Base-by-base conservation (phyloP, 768 basidiomycete genomes). In the Lentinula sp. region DNA sequence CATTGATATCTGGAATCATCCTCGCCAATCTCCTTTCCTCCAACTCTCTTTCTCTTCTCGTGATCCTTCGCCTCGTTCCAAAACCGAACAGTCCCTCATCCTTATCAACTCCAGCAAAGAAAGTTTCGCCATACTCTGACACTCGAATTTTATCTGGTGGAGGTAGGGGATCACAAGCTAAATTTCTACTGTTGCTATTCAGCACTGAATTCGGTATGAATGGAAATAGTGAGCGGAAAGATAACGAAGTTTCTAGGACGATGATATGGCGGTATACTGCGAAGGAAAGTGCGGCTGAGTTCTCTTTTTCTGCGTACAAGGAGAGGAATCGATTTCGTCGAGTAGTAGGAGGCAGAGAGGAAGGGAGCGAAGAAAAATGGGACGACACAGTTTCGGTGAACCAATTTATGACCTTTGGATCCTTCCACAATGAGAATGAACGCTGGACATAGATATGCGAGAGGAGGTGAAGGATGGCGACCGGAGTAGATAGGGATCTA, bases 371-470 rank as follows among this genome's bases (percentile, higher is more conserved):
- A 5, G 79, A 64, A 63, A 85, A 79, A 8, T 79, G 73, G 0
- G 73, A 63, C 2, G 73, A 70, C 49, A 88, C 75, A 2, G 85
- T 86, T n/a, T 74, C 71, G 1, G 81, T 68, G 66, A 97, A 85
- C 95, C 95, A 98, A 0, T 79, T 69, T 1, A 81, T 67, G 36
- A 81, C 76, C 0, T 71, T 67, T 0, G 88, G 76, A 13, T 88
- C 85, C 76, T 95, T 98, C 95, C 95, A 98, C 2, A 96, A 70
- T 0, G 85, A 70, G 8, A 74, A 78, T 0, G 92, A 90, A 6
- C 93, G 88, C 46, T 88, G 84, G 3, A 82, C 91, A 70, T 98
- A 98, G 23, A 98, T 83, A 67, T 95, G 91, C 0, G 91, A 90
- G 3, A 98, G 81, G 7, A 97, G 82, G 65, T 97, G 89, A 0